phyloP scores from a whole-genome alignment of 2,329 filamentous ascomycete genomes.

The Cryphonectria radicalis region DNA sequence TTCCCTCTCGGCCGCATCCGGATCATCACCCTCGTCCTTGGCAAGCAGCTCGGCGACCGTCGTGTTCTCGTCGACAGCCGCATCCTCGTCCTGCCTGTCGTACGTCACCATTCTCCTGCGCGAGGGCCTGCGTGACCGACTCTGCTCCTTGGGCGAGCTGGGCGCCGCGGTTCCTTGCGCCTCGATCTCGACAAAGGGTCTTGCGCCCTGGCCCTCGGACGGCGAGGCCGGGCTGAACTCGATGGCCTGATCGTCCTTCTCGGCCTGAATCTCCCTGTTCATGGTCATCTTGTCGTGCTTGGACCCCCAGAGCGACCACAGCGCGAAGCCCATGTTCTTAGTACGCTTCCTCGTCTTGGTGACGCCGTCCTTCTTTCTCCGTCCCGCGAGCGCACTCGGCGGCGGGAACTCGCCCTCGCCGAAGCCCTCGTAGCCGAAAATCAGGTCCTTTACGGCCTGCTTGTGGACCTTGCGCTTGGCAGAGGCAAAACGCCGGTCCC shows the following conservation, averaged over 20 bases:
- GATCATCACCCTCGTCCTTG: slow-evolving; percentile 41
- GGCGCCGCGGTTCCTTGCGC: slow-evolving; percentile 41
- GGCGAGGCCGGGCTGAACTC: slow-evolving; percentile 41
- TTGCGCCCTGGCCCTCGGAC: slow-evolving; percentile 49
- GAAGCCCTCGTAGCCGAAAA: slow-evolving; percentile 72
- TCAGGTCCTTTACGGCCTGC: slow-evolving; percentile 73
- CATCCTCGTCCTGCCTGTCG: slow-evolving; percentile 48
- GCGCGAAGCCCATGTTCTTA: slow-evolving; percentile 74
- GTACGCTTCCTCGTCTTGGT: slow-evolving; percentile 55
- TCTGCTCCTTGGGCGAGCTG: slow-evolving; percentile 36
- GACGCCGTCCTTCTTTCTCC: slow-evolving; percentile 58
- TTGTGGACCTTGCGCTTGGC: slow-evolving; percentile 75
- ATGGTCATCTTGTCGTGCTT: slow-evolving; percentile 84
- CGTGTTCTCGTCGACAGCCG: slow-evolving; percentile 40
- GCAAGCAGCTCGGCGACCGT: slow-evolving; percentile 50
- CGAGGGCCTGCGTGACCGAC: slow-evolving; percentile 50
- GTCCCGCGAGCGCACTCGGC: slow-evolving; percentile 78
- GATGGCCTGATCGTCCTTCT: slow-evolving; percentile 41
- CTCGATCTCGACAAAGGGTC: slow-evolving; percentile 46
- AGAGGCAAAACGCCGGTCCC: slow-evolving; percentile 73
- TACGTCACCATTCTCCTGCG: slow-evolving; percentile 54
- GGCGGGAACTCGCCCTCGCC: slow-evolving; percentile 76
- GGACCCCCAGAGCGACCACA: slow-evolving; percentile 89
- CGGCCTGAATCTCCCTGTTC: slow-evolving; percentile 57
- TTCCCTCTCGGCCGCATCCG: slow-evolving; percentile 37